Base-by-base conservation (phyloP, 106 monocot genomes). In the Alisma plantagoaquatica region DNA sequence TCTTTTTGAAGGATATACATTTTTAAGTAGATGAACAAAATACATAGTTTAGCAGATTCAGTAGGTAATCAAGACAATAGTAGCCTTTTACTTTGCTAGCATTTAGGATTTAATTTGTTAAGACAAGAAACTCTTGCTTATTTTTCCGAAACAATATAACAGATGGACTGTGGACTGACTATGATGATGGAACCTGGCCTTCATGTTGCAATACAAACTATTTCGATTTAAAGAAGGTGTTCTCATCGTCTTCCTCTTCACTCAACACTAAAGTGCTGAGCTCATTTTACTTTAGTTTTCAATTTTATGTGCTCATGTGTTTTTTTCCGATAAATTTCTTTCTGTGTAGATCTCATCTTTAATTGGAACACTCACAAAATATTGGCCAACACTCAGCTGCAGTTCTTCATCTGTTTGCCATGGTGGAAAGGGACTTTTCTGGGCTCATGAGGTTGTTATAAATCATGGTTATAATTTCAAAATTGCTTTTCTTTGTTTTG, bases 151-250 rank as follows among this genome's bases (percentile, higher is more conserved):
- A n/a, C n/a, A 17, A 29, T 46, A 44, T 67, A 47, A 74, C 76
- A 98, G 96, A 98, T 74, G 96, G 96, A 23, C 78, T 98, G n/a
- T 98, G 96, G 96, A 18, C 84, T 20, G 68, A 89, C 61, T 98
- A 89, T 46, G 45, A 98, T 72, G 89, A 98, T 72, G 96, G 96
- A 61, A 81, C 30, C 46, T 89, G 89, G 84, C 96, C 96, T 41
- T 25, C 89, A 49, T 98, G 96, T 67, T 98, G 96, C 58, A 73
- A 51, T 38, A 35, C 44, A 18, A 26, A 59, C 27, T 47, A 56
- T 11, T 98, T 89, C 56, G 81, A 85, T 49, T 43, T 74, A 28
- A 74, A 84, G 45, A 81, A 89, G 84, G 96, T 80, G 33, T 33
- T 63, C 16, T 27, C 33, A 23, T 22, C 41, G 11, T n/a, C n/a